Evolutionary conservation across 306 rosid genomes (phyloP).

Genomic region (Urtica urens): DNA sequence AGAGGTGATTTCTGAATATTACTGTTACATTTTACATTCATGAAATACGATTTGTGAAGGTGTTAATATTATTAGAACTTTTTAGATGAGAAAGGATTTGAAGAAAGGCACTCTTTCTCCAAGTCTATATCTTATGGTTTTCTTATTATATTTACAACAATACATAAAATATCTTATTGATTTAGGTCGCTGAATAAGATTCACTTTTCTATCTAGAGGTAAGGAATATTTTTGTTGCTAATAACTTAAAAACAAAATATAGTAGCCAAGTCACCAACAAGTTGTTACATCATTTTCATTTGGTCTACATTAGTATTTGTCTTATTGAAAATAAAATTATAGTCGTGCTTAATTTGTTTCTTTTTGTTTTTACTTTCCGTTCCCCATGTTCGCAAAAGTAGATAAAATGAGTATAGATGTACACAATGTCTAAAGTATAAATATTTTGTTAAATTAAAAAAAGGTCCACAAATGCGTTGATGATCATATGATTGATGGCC

Average conservation of each 20-base stretch:
- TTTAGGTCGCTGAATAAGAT: too few species aligned
- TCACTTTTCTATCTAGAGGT: too few species aligned
- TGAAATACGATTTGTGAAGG: too few species aligned
- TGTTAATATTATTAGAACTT: too few species aligned
- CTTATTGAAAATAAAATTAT: not conserved
- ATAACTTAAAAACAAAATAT: not conserved
- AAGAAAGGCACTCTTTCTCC: too few species aligned
- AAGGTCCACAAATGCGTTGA: not conserved
- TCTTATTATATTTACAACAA: too few species aligned
- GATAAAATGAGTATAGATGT: not conserved
- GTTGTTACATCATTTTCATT: not conserved
- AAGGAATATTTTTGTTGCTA: too few species aligned
- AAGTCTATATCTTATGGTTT: too few species aligned
- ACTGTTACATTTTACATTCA: too few species aligned
- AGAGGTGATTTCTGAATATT: too few species aligned
- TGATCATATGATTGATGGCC: conserved; percentile 15
- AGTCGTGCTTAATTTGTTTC: not conserved
- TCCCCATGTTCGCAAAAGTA: not conserved
- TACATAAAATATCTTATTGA: too few species aligned
- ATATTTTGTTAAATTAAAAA: not conserved
- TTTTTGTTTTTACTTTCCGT: not conserved
- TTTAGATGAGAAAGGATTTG: too few species aligned
- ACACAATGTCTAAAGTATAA: not conserved
- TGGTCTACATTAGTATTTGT: not conserved
- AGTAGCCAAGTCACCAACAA: not conserved